Conservation (phyloP, 148 eudicot genomes). For the Cornus controversa region DNA sequence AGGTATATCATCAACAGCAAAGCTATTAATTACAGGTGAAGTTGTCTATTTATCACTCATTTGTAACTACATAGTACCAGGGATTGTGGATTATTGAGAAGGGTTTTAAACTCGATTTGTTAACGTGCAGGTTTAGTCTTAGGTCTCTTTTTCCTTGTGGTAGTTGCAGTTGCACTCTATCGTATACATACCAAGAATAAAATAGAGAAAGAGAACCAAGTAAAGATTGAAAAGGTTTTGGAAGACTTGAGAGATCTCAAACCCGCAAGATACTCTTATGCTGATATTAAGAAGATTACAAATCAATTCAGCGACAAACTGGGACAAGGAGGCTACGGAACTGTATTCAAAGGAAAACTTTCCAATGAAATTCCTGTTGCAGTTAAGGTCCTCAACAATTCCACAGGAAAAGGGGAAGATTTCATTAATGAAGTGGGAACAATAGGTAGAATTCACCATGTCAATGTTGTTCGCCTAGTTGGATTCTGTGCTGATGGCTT, state of each 20-base stretch:
- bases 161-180: not conserved
- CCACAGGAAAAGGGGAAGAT: not conserved
- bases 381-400: slow-evolving; percentile 16
- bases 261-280: slow-evolving; percentile 20
- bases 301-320: no score
- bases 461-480: slow-evolving; percentile 1
- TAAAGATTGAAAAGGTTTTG: slow-evolving; percentile 18
- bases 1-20: slow-evolving; percentile 15
- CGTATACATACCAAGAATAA: not conserved
- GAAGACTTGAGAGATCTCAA: slow-evolving; percentile 27
- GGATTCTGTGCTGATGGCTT: slow-evolving; percentile 3
- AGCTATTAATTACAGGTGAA: slow-evolving; percentile 5
- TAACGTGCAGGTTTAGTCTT: not conserved
- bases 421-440: not conserved
- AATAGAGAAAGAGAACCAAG: slow-evolving; percentile 9
- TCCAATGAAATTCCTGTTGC: slow-evolving; percentile 29
- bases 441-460: not conserved
- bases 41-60: not conserved
- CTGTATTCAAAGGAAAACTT: slow-evolving; percentile 19
- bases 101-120: not conserved
- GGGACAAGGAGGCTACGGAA: slow-evolving; percentile 3
- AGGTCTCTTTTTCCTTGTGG: not conserved
- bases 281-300: not conserved
- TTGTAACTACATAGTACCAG: not conserved
- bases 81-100: no score